Evolutionary conservation across 306 rosid species (phyloP), one percentile per base, ranked within the genome.

Genomic region (Ochetophila trinervis): DNA sequence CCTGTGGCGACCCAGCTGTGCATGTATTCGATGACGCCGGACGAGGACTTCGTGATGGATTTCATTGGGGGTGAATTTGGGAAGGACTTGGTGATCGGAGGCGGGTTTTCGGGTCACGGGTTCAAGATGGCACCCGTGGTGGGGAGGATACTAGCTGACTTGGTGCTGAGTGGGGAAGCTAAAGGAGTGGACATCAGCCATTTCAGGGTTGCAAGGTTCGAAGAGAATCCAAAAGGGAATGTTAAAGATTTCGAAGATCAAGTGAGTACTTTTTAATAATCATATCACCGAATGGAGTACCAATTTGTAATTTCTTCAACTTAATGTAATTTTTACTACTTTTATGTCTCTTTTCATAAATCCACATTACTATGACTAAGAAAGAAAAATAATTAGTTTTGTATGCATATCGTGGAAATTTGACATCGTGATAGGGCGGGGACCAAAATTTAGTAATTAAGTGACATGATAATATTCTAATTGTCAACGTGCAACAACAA

Each of bases 91-190:
- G 88, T 90, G 55, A 16, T 90, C 1, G 99, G 99, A 6, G 94
- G 81, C 0, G 99, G 99, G 57, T 93, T 93, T 73, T 93, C 97
- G 0, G 99, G 99, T 56, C 97, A 93, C 13, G 99, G 99, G 22
- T 90, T 93, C 71, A 93, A 93, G 89, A 82, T 93, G 96, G 79
- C 87, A 21, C 99, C 97, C 5, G 86, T 67, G 10, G 67, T 93
- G 52, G 99, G 96, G 24, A 66, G 82, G 82, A 71, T 83, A 2
- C 44, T 93, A 80, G 76, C 80, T 0, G 90, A 90, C 20, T 83
- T 93, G 45, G 95, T 56, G 21, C 54, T 75, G 19, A 68, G 48
- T 1, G 99, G 96, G 55, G 83, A 57, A 20, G 61, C 97, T 0
- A 61, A 78, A 27, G 87, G 90, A 34, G 79, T 81, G 69, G 97